Conservation (phyloP, 2,329 filamentous ascomycete genomes). For the Cladobotryum mycophilum region DNA sequence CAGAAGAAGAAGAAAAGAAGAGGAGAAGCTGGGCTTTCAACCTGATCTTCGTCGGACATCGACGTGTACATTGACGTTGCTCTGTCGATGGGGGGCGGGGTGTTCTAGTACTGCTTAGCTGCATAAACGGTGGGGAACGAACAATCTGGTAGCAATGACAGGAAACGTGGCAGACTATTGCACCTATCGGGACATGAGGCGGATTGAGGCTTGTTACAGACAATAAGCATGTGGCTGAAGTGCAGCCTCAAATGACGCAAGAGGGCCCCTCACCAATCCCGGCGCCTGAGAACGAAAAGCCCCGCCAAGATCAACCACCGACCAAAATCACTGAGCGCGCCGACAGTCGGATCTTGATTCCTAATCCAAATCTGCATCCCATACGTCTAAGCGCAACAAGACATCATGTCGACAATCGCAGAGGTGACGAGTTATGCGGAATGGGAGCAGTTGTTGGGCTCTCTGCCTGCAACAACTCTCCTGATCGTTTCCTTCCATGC, state of each 20-base stretch:
- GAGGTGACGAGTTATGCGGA: constrained; percentile 69
- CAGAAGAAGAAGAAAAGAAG: constrained; percentile 3
- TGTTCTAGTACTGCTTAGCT: constrained; percentile 5
- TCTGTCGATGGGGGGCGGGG: constrained; percentile 11
- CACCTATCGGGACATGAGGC: constrained; percentile 5
- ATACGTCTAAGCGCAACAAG: too few relatives aligned
- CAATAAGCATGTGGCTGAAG: neutral
- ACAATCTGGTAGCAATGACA: neutral
- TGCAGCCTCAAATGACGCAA: constrained; percentile 20
- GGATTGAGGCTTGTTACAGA: neutral
- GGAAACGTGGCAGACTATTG: constrained; percentile 2
- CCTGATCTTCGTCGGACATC: constrained; percentile 13
- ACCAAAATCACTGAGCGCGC: neutral
- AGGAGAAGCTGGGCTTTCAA: constrained; percentile 10
- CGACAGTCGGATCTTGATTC: too few relatives aligned
- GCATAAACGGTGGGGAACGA: constrained; percentile 6
- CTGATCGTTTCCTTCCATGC: constrained; percentile 92
- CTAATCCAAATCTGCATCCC: neutral
- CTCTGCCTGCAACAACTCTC: constrained; percentile 63
- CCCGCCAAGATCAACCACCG: constrained; percentile 11
- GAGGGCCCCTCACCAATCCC: constrained; percentile 11
- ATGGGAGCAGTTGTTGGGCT: constrained; percentile 63
- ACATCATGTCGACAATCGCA: constrained; percentile 65
- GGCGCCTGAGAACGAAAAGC: constrained; percentile 6
- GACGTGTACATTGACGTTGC: constrained; percentile 16